A percentile compares a stretch with the other conserved stretches of the same genome.
phyloP scores from a whole-genome alignment of 2,329 filamentous ascomycete genomes.

The Paecilomyces formosus region DNA sequence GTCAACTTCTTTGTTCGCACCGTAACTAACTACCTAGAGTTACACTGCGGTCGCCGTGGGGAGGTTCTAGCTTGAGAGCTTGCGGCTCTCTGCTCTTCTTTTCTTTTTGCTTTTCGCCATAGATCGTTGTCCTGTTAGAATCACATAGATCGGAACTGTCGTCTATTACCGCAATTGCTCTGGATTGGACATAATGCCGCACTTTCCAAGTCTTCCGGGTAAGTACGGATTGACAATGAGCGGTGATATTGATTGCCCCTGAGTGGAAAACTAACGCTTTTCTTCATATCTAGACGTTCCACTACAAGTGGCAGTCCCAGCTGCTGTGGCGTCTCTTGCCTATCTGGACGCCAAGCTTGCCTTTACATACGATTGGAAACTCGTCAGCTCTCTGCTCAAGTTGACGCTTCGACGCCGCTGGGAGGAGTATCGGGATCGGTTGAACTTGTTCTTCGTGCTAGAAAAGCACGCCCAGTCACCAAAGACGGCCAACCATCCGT shows the following conservation, averaged over 20 bases:
- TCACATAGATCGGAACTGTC: neutral
- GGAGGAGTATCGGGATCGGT: conserved; percentile 50
- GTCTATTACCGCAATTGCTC: neutral
- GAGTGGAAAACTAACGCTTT: neutral
- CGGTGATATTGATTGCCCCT: neutral
- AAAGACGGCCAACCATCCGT: conserved; percentile 42
- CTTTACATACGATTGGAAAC: conserved; percentile 56
- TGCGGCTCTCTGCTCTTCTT: neutral
- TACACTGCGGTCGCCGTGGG: neutral
- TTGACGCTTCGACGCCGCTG: conserved; percentile 37
- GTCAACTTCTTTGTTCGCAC: neutral
- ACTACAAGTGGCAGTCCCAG: conserved; percentile 46
- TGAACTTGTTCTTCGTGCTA: conserved; percentile 69
- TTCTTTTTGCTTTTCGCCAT: neutral
- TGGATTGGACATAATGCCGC: neutral
- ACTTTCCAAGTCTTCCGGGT: neutral
- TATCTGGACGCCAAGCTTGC: conserved; percentile 69
- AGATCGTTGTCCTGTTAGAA: neutral
- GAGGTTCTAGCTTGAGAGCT: neutral
- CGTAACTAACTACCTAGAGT: neutral
- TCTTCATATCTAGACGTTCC: conserved; percentile 23
- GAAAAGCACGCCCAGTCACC: conserved; percentile 58
- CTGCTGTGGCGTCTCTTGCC: conserved; percentile 59
- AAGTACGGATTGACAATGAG: neutral
- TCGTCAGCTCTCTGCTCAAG: conserved; percentile 51